A percentile compares a stretch with the other conserved stretches of the same genome.
Conservation (phyloP, 495 filamentous ascomycete species). For the Coniosporium apollinis region DNA sequence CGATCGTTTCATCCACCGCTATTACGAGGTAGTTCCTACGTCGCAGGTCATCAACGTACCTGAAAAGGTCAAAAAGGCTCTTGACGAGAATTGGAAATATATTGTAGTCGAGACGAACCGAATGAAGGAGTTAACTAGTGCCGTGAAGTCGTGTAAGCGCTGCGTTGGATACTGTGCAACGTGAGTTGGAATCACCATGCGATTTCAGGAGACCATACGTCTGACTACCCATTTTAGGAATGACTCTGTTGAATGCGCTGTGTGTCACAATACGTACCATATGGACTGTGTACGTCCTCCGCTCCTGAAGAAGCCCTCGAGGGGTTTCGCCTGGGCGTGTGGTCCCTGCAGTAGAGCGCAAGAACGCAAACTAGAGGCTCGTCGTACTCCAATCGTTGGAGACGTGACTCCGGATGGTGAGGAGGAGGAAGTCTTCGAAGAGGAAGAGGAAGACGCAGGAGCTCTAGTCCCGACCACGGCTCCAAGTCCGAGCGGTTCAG, state of each 20-base stretch:
- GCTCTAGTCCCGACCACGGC: slow-evolving; percentile 17
- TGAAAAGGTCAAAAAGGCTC: slow-evolving; percentile 76
- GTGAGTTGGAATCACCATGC: slow-evolving; percentile 30
- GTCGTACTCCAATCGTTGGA: slow-evolving; percentile 57
- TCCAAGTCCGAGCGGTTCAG: slow-evolving; percentile 29
- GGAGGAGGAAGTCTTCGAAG: slow-evolving; percentile 55
- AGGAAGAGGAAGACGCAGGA: slow-evolving; percentile 58
- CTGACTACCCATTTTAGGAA: slow-evolving; percentile 33
- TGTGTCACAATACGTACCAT: slow-evolving; percentile 89
- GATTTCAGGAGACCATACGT: neutral
- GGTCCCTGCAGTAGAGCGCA: slow-evolving; percentile 87
- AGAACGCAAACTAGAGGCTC: slow-evolving; percentile 79
- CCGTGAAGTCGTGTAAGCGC: slow-evolving; percentile 89
- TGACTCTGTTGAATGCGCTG: slow-evolving; percentile 93
- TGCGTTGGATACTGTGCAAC: slow-evolving; percentile 79
- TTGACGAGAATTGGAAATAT: slow-evolving; percentile 91
- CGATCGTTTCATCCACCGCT: slow-evolving; percentile 93
- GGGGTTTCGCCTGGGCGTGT: slow-evolving; percentile 97
- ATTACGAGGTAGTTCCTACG: slow-evolving; percentile 92
- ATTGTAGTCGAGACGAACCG: slow-evolving; percentile 82
- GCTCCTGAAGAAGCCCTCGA: slow-evolving; percentile 86
- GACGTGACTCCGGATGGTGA: slow-evolving; percentile 44
- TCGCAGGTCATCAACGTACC: slow-evolving; percentile 91
- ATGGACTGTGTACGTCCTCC: slow-evolving; percentile 95
- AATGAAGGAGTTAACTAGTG: slow-evolving; percentile 88